phyloP scores from a whole-genome alignment of 2,329 filamentous ascomycete species.

The Ophiostoma piceae region DNA sequence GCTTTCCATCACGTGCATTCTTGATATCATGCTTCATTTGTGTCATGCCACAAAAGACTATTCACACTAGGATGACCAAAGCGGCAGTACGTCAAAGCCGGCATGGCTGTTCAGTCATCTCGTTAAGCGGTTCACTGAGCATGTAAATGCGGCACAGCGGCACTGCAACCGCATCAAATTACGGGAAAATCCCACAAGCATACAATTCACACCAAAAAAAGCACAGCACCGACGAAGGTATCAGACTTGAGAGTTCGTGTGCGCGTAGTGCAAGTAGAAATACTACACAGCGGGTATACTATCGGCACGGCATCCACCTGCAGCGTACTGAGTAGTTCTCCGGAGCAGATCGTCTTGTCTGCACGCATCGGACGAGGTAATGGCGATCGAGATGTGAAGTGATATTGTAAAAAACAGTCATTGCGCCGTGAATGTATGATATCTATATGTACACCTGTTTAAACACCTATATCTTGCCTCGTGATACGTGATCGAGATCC shows the following conservation, averaged over 20 bases:
- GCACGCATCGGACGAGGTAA: neutral
- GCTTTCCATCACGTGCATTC: too few species aligned
- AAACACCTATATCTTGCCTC: neutral
- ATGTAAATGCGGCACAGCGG: neutral
- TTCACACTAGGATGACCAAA: too few species aligned
- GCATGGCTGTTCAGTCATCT: too few species aligned
- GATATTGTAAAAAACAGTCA: neutral
- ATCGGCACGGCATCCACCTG: too few species aligned
- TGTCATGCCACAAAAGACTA: too few species aligned
- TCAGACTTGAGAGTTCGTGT: neutral
- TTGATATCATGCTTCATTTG: too few species aligned
- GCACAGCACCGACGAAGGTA: too few species aligned
- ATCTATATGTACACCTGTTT: neutral
- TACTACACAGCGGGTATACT: neutral
- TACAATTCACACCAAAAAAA: neutral
- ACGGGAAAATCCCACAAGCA: too few species aligned
- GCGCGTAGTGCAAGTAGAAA: neutral
- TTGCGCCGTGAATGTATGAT: neutral
- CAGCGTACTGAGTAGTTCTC: too few species aligned
- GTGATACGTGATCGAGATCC: slow-evolving; percentile 16
- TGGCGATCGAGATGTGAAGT: neutral
- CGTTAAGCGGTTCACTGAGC: too few species aligned
- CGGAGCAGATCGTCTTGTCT: too few species aligned
- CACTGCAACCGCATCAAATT: neutral
- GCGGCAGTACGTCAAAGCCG: too few species aligned